Base-by-base conservation (phyloP, 2,329 filamentous ascomycete genomes). In the Grosmannia clavigera region DNA sequence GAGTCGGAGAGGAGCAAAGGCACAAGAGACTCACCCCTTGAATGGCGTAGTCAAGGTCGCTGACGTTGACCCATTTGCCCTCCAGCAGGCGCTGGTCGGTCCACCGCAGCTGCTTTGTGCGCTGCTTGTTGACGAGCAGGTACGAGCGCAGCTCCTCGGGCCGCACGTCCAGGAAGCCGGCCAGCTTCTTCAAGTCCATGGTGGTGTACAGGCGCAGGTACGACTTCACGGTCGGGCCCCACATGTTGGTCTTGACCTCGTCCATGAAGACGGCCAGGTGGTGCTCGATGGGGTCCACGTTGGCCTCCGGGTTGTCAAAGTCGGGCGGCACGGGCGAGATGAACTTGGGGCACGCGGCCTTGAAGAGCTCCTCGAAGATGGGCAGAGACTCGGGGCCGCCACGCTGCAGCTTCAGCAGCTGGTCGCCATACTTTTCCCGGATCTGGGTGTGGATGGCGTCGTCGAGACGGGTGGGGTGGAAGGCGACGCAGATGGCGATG, bases 151-250 rank as follows among this genome's bases (percentile, higher is more conserved):
- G 82, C 78, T 95, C 91, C 74, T 97, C 94, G n/a, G 92, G 87
- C 75, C 96, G 86, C 62, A 96, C 90, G 69, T 97, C 94, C 60
- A 99, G 82, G 84, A 99, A 99, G 62, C 92, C 92, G 63, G 94
- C 90, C 63, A 99, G 85, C 80, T 99, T 99, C 80, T 92, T 94
- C 64, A 99, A 81, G 70, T 99, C 94, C 92, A 99, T 97, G 67
- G 94, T 99, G 54, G 94, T 97, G 84, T 99, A 99, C 60, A 99
- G 87, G 73, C 95, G 94, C 67, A 99, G 84, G 80, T 99, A 99
- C 64, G 92, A 96, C 81, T 95, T 96, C 73, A 99, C 88, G 54
- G 92, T 96, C 53, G 94, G 94, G 73, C 90, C 92, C 85, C 85
- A 95, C 84, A 99, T 94, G 77, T 95, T 97, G 77, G 90, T 96